Conservation (phyloP, 345 rosid genomes). For the Brassica rapa region DNA sequence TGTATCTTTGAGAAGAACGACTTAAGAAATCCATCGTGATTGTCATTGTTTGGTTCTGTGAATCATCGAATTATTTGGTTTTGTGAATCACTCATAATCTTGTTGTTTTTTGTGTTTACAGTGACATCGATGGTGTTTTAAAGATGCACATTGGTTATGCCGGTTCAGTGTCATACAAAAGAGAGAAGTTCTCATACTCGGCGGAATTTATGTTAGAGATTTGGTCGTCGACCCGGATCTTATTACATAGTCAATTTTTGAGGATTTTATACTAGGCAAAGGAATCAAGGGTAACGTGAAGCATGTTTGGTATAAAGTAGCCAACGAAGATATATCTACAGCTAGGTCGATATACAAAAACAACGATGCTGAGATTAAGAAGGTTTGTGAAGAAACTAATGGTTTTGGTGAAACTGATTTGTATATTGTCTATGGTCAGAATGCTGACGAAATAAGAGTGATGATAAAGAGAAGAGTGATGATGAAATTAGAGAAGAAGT, state of each 20-base stretch:
- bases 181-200: background rate
- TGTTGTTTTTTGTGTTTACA: background rate
- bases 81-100: background rate
- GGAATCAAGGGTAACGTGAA: background rate
- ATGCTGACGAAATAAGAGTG: background rate
- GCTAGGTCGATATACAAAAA: background rate
- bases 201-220: background rate
- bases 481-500: background rate
- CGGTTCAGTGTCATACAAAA: background rate
- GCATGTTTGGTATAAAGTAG: background rate
- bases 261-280: background rate
- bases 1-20: background rate
- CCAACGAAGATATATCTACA: background rate
- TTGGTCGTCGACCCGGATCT: background rate
- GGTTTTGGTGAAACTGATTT: background rate
- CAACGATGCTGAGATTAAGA: background rate
- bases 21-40: background rate
- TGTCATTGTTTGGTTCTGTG: background rate
- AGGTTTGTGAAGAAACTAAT: background rate
- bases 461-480: background rate
- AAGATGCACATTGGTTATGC: background rate
- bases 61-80: too few species aligned
- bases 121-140: background rate
- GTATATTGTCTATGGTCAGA: background rate
- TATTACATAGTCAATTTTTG: background rate